Conservation (phyloP, 2,329 filamentous ascomycete species). For the Chaetothyriales sp. region DNA sequence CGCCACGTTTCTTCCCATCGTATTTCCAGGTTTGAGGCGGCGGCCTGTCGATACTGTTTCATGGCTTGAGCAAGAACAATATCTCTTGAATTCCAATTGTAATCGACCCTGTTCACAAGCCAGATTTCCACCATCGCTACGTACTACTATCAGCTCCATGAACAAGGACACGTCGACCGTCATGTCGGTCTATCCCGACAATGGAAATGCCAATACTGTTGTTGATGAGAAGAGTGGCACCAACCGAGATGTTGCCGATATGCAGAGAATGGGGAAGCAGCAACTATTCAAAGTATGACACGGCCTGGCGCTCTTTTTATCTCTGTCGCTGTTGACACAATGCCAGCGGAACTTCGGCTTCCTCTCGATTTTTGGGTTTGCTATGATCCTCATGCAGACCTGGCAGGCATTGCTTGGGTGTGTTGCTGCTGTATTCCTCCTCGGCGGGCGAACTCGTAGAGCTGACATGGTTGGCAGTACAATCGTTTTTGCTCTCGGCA, state of each 20-base stretch:
- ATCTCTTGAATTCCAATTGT: background rate
- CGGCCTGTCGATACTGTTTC: no score
- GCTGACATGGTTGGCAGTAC: slow-evolving; percentile 29
- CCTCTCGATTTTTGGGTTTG: slow-evolving; percentile 27
- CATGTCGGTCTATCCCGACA: background rate
- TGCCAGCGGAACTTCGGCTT: slow-evolving; percentile 24
- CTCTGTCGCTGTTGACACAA: no score
- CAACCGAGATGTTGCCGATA: slow-evolving; percentile 6
- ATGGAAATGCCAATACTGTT: background rate
- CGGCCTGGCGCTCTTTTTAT: no score
- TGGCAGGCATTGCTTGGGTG: slow-evolving; percentile 22
- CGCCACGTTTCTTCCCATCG: no score
- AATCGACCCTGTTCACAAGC: no score
- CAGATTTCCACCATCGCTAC: background rate
- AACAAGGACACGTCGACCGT: slow-evolving; percentile 1
- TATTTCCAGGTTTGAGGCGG: no score
- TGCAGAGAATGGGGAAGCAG: slow-evolving; percentile 11
- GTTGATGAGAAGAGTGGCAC: slow-evolving; percentile 7
- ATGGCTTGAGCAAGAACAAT: no score
- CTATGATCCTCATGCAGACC: slow-evolving; percentile 24
- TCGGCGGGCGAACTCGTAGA: no score
- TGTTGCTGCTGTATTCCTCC: slow-evolving; percentile 18
- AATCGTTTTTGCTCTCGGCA: slow-evolving; percentile 42
- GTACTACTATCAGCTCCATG: background rate
- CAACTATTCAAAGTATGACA: slow-evolving; percentile 7